Base-by-base conservation (phyloP, 495 filamentous ascomycete genomes). In the Saxophila tyrrhenica region DNA sequence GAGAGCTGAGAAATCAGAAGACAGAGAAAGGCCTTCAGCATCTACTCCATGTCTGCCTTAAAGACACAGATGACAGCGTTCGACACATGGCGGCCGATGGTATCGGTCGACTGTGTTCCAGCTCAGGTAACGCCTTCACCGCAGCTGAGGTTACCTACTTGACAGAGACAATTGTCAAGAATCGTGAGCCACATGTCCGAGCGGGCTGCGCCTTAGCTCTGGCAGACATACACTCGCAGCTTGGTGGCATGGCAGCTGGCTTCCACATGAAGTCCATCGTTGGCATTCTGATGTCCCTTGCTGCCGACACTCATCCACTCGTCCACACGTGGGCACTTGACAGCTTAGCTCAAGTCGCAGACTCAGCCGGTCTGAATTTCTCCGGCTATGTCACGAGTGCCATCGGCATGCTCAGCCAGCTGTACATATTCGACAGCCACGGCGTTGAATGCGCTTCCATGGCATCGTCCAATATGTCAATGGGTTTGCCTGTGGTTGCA, bases 181-280 rank as follows among this genome's bases (percentile, higher is more conserved):
- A 96, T 62, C 75, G 91, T 25, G 92, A 99, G 55, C 92, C 92
- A 3, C 91, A 86, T 63, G 87, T 87, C 13, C 83, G 92, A 63
- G 89, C 92, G 39, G 92, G 92, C 24, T 99, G 89, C 65, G 94
- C 94, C 19, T 83, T 92, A 72, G 89, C 92, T 32, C 72, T 99
- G 52, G 92, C 91, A 15, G 87, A 83, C 58, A 97, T 97, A 43
- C 92, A 97, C 67, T 82, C 88, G 1, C 87, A 95, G 65, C 86
- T 97, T 25, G 92, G 92, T 52, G 92, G 92, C 58, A 97, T 99
- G 90, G 94, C 94, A 53, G 92, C 92, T 49, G 89, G 89, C n/a
- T 85, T 89, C 62, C 92, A 99, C 66, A 72, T 99, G 15, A 97
- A 96, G 70, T 94, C 87, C 8, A 96, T 99, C 48, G 80, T 94